Base-by-base conservation (phyloP, 2,329 filamentous ascomycete genomes). In the Fusarium succisae region DNA sequence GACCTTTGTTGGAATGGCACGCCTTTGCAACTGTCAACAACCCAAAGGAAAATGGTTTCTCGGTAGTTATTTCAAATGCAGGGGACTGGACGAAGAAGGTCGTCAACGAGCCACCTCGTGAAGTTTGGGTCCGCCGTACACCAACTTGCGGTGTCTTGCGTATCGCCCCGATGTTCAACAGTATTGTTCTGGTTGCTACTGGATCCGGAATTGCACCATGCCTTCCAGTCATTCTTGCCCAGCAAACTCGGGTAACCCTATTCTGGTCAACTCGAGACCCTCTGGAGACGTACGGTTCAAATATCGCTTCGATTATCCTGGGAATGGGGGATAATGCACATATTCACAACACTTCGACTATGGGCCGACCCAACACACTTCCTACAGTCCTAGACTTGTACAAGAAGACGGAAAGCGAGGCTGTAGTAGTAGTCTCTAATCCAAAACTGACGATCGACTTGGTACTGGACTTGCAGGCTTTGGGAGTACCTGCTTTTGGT, bases 391-490 rank as follows among this genome's bases (percentile, higher is more conserved):
- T 83, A 75, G 85, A 92, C 77, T 77, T 90, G 20, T 83, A 84
- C 6, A 81, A 89, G 30, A 84, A 87, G 30, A 89, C 86, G 67
- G 81, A 84, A 20, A 80, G 90, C 1, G 91, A 93, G 83, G 92
- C 91, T 8, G 90, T 93, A n/a, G 89, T 92, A 74, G 86, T 93
- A 61, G 90, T 94, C 72, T 90, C 89, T 50, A 94, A 93, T 79
- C 87, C 89, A 57, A 85, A 80, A 60, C 84, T 93, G 32, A 93
- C 91, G 14, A 85, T 85, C 75, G 87, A 87, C 81, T 84, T 93
- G 7, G 91, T 93, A 1, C 90, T 89, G 77, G 89, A 86, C 11
- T 80, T 94, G 58, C 91, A 93, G 82, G 84, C 84, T 55, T 84
- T 89, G 65, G 90, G 91, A 0, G 82, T 93, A 8, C 86, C 89